Evolutionary conservation across 225 moss, liverwort and hornwort genomes (phyloP).

Genomic region (Pseudoscleropodium purum): DNA sequence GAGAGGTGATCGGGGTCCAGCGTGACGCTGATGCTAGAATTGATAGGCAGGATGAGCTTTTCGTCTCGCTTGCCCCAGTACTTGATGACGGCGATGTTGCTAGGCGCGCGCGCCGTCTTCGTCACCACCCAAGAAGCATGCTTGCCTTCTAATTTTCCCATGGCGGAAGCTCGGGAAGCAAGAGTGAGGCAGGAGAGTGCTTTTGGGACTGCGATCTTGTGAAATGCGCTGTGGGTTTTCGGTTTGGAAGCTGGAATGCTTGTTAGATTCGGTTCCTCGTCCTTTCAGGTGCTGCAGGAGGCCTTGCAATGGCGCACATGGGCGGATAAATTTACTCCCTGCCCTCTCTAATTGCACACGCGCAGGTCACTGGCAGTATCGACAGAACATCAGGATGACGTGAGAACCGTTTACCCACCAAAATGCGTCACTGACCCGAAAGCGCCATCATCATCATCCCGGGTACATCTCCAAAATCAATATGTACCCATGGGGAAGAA

Average conservation of each 20-base stretch:
- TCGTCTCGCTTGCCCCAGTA: constrained; percentile 99
- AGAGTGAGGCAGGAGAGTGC: not conserved
- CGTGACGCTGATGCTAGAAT: constrained; percentile 92
- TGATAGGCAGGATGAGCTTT: constrained; percentile 90
- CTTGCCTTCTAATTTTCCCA: not conserved
- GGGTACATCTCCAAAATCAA: not conserved
- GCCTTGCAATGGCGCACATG: not conserved
- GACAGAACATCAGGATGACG: not conserved
- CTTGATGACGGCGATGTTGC: constrained; percentile 99
- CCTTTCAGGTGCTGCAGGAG: not conserved
- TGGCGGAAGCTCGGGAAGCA: not conserved
- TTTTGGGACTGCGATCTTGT: not conserved
- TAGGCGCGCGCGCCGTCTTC: constrained; percentile 89
- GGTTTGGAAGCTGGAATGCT: not conserved
- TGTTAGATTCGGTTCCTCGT: not conserved
- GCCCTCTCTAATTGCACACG: not conserved
- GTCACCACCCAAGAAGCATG: constrained; percentile 43
- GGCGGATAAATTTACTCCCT: too few relatives aligned
- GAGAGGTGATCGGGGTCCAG: constrained; percentile 71
- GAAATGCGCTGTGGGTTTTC: not conserved
- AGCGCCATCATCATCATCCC: too few relatives aligned
- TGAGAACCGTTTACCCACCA: not conserved
- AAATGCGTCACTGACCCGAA: not conserved
- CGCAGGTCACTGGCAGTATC: not conserved
- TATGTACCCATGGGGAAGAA: not conserved